Evolutionary conservation across 306 rosid genomes (phyloP), one percentile per base, ranked within the genome.

Genomic region (Hippophae gyantsensis): DNA sequence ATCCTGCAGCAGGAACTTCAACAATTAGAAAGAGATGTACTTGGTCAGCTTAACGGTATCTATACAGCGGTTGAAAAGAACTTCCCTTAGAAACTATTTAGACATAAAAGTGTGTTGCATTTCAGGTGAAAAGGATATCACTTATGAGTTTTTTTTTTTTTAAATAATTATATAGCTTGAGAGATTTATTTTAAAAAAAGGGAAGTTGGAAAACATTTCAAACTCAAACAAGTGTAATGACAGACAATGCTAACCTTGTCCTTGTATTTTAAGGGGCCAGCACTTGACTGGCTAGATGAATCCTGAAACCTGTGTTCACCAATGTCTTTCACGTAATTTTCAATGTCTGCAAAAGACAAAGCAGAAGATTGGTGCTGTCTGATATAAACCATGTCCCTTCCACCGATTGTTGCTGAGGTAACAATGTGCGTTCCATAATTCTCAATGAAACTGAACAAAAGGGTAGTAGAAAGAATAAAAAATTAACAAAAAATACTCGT

Each of bases 391-490:
- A 84, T 90, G 51, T 93, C 99, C 77, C 94, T 79, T 64, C 97
- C 99, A 57, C 99, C 99, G 53, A 93, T 78, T 13, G 89, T 93
- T 69, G 95, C 99, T 13, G 99, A 93, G 10, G 94, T 82, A 72
- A 93, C 86, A 59, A 93, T 77, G 79, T 93, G 99, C 9, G 99
- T 93, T 58, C 99, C 99, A 56, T 64, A 93, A 78, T 84, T 86
- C 78, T 93, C 99, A 67, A 93, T 93, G 72, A 93, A 93, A 84
- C 99, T 93, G 90, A 58, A 57, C 52, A 74, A 77, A 74, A 23
- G 58, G 50, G 75, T 42, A 75, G 49, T 40, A 40, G 27, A 52
- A 52, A 1, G 26, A 6, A 18, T 10, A 27, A 57, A 52, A 5
- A 9, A 38, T 48, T 6, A 64, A 45, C 73, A 49, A 60, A 46